Base-by-base conservation (phyloP, 495 filamentous ascomycete species). In the Alectoria sarmentosa region DNA sequence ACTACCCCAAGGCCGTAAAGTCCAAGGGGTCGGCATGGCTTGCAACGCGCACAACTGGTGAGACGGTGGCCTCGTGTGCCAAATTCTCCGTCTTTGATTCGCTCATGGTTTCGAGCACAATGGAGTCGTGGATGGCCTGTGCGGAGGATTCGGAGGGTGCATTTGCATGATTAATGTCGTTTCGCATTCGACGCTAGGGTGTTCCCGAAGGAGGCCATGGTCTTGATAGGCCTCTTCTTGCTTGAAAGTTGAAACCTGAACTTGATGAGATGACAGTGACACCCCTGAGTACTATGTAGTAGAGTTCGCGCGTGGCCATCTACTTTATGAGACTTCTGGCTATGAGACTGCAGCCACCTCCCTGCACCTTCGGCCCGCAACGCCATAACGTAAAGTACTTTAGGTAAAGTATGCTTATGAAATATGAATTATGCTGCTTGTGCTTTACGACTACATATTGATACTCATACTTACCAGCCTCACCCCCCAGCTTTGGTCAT, bases 131-230 rank as follows among this genome's bases (percentile, higher is more conserved):
- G 46, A n/a, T 48, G n/a, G n/a, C n/a, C n/a, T n/a, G 46, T 26
- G 46, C 11, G 46, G 9, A 48, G 46, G n/a, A 48, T n/a, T 42
- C n/a, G 1, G 8, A 23, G 7, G 42, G 10, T n/a, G n/a, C n/a
- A n/a, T n/a, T n/a, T 48, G n/a, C 10, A 26, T 48, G n/a, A 14
- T 48, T 48, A 26, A 26, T 13, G 23, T 48, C 46, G 46, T 48
- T 48, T 48, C 46, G 23, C 46, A 48, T 48, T 48, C 26, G 46
- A 48, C 46, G n/a, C 46, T 48, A 48, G 46, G 46, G 46, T 48
- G 46, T 14, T 28, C 21, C 48, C 48, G 13, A 52, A 30, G 26
- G 23, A 52, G 13, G 26, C 30, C 10, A 23, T 28, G 2, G 48
- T 6, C 3, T 5, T 52, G 23, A 49, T 11, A 52, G 23, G 13